Evolutionary conservation across 345 rosid genomes (phyloP).

Genomic region (Erysimum cheiranthoides): DNA sequence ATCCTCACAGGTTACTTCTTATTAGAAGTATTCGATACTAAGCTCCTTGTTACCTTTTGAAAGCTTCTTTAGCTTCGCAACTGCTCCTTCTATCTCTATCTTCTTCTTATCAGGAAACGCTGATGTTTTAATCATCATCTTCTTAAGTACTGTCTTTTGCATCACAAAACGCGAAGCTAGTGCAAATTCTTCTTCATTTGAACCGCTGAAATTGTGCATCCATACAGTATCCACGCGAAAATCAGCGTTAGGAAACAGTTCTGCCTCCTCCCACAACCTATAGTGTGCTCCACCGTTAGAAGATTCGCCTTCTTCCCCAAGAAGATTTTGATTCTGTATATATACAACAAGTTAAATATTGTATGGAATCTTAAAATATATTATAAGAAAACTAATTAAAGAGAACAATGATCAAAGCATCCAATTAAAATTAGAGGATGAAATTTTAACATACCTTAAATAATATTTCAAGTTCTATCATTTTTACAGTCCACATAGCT

Average conservation of each 20-base stretch:
- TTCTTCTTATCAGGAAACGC: not conserved
- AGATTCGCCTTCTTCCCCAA: not conserved
- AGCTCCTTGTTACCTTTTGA: not conserved
- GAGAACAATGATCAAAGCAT: not conserved
- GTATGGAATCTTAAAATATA: not conserved
- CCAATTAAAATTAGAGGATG: not conserved
- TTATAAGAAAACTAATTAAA: not conserved
- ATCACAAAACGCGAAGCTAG: slow-evolving; percentile 1
- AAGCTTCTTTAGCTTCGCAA: slow-evolving; percentile 3
- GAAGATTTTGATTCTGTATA: slow-evolving; percentile 6
- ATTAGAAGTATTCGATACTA: not conserved
- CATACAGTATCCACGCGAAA: slow-evolving; percentile 16
- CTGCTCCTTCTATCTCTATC: not conserved
- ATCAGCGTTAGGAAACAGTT: not conserved
- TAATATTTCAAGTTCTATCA: slow-evolving; percentile 13
- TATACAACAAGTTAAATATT: not conserved
- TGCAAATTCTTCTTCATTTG: not conserved
- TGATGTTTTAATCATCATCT: not conserved
- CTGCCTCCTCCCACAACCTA: not conserved
- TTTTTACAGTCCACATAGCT: not conserved
- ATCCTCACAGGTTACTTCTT: not conserved
- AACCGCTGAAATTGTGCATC: slow-evolving; percentile 19
- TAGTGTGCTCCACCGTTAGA: not conserved
- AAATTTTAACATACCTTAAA: slow-evolving; percentile 17
- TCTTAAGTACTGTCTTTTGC: not conserved